Evolutionary conservation across 345 rosid species (phyloP), one percentile per base, ranked within the genome.

Genomic region (Rhizophora mangle): DNA sequence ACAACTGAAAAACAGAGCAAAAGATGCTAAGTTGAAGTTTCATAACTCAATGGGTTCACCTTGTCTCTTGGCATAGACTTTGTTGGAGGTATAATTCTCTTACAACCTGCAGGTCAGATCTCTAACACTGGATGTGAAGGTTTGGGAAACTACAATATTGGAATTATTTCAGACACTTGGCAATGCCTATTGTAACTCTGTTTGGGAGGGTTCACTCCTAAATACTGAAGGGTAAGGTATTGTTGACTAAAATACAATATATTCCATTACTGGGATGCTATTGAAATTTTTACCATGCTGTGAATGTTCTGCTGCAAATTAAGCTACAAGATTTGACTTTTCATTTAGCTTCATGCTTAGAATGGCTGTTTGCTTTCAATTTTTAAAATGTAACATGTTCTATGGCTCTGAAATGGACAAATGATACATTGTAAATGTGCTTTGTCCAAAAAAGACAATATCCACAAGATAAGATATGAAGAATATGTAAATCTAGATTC

Each of bases 101-200:
- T 64, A 11, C 15, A 64, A 72, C 68, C 55, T 79, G 78, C 83
- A 92, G 98, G 98, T 92, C 69, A 88, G 98, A 65, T 92, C 98
- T 47, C 74, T 92, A 58, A 87, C 86, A 4, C 76, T 92, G 70
- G 98, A 92, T 82, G 98, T 90, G 77, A 90, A 83, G 82, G 93
- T 90, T 30, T 92, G 98, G 98, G 98, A 92, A 69, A 81, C 89
- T 72, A 78, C 95, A 67, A 73, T 92, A 18, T 74, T 90, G 83
- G 86, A 88, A 54, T 80, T 88, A 60, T 92, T 92, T 74, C 75
- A 78, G 30, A 66, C 75, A 24, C 76, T 92, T 80, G 98, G 98
- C 64, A 92, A 92, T 78, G 76, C 80, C 55, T 92, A 84, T 59
- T 88, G 95, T 70, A 92, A 92, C 64, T 86, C 93, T 1, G 24